Percentiles rank a stretch among this genome's conserved stretches.
Evolutionary conservation across 768 basidiomycete species (phyloP).

Genomic region (Sarcodon aspratus): DNA sequence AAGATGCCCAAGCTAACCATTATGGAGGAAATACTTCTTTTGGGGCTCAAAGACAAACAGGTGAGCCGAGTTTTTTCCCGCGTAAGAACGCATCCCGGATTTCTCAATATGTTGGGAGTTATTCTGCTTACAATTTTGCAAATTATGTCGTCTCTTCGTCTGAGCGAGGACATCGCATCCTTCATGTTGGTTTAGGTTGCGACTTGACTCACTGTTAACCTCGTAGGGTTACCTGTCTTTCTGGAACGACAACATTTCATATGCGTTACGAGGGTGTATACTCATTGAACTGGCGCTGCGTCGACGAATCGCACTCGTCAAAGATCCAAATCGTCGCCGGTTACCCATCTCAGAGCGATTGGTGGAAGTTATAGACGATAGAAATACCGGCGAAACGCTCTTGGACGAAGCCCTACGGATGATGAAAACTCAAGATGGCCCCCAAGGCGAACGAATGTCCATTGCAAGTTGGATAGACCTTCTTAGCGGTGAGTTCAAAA

Average conservation of each 20-base stretch:
- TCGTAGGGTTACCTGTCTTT: conserved; percentile 86
- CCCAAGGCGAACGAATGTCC: conserved; percentile 50
- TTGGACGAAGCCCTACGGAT: conserved; percentile 92
- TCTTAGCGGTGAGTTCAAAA: conserved; percentile 62
- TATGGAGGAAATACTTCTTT: conserved; percentile 91
- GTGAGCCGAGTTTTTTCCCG: conserved; percentile 27
- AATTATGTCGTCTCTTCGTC: neutral
- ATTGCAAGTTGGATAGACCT: conserved; percentile 94
- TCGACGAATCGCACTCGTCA: conserved; percentile 82
- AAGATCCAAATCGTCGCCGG: conserved; percentile 69
- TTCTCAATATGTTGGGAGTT: neutral
- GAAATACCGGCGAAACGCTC: conserved; percentile 91
- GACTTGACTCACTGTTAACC: neutral
- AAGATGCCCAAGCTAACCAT: conserved; percentile 81
- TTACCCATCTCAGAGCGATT: conserved; percentile 70
- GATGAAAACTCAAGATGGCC: conserved; percentile 71
- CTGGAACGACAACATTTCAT: conserved; percentile 99
- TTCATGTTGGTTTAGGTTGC: neutral
- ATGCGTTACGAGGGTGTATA: conserved; percentile 96
- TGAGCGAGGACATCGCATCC: neutral
- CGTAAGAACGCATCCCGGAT: too few relatives aligned
- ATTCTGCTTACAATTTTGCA: conserved; percentile 2
- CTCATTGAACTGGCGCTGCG: conserved; percentile 95
- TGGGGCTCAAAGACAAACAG: conserved; percentile 96
- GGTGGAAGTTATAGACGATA: conserved; percentile 85